Evolutionary conservation across 2,329 filamentous ascomycete genomes (phyloP).

Genomic region (Curvularia sp.): DNA sequence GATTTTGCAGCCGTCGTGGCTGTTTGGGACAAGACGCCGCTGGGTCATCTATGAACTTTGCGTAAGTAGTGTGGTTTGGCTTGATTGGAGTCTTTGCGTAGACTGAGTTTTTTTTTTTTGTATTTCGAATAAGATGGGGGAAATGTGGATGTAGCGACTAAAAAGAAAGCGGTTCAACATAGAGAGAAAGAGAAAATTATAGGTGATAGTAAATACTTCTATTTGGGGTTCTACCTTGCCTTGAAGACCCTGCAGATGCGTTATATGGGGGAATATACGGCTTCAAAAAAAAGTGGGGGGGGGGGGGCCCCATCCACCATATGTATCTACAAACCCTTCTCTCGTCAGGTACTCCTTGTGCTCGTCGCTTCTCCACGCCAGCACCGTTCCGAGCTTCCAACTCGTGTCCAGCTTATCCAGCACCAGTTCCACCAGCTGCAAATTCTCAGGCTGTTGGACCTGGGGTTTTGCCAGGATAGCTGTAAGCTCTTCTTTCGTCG

Average conservation of each 20-base stretch:
- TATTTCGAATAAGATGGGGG: too few species aligned
- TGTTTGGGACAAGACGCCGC: slow-evolving; percentile 7
- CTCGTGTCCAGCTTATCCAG: slow-evolving; percentile 44
- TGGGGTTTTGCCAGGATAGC: slow-evolving; percentile 42
- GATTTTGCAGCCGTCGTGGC: slow-evolving; percentile 16
- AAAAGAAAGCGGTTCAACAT: background rate
- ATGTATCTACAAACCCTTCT: slow-evolving; percentile 51
- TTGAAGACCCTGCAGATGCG: background rate
- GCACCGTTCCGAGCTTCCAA: slow-evolving; percentile 49
- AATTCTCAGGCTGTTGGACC: slow-evolving; percentile 38
- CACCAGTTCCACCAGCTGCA: slow-evolving; percentile 55
- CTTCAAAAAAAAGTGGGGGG: background rate
- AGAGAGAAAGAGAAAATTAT: background rate
- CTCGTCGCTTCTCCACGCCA: slow-evolving; percentile 48
- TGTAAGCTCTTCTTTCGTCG: slow-evolving; percentile 50
- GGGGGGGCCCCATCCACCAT: slow-evolving; percentile 41
- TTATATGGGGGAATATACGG: background rate
- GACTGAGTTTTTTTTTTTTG: background rate
- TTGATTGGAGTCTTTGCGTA: slow-evolving; percentile 10
- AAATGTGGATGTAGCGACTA: background rate
- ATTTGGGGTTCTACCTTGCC: background rate
- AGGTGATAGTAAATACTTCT: too few species aligned
- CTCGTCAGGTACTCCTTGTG: slow-evolving; percentile 48
- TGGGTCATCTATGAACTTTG: slow-evolving; percentile 11
- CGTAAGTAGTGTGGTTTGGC: slow-evolving; percentile 10